These are phyloP conservation scores for Dictyophora rubrovolvata DNA, from an alignment of 768 basidiomycete species.

Conservation along the genomic window DNA sequence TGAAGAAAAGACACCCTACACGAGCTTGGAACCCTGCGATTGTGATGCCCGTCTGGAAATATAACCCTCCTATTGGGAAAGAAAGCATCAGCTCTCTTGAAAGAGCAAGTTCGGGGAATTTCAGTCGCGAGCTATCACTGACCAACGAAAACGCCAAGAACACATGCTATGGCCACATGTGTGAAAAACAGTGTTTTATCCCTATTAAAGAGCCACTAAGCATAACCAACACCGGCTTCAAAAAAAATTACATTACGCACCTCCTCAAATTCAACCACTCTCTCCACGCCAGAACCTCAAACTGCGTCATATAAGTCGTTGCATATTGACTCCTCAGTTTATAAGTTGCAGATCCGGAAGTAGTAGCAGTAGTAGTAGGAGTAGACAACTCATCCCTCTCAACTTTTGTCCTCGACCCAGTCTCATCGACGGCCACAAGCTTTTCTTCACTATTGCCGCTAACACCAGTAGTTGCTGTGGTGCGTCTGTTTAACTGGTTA, in stretches of 20 bases:
- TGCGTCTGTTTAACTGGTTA: slow-evolving; percentile 1
- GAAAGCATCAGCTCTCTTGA: background rate
- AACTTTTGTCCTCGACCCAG: slow-evolving; percentile 1
- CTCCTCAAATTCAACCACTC: slow-evolving; percentile 79
- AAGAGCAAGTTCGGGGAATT: background rate
- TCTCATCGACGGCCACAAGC: slow-evolving; percentile 9
- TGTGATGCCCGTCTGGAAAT: slow-evolving; percentile 65
- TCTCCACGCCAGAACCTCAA: slow-evolving; percentile 69
- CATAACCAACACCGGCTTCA: background rate
- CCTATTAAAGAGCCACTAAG: slow-evolving; percentile 26
- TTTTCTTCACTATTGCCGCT: background rate
- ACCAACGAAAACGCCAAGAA: slow-evolving; percentile 85
- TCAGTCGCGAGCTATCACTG: slow-evolving; percentile 17
- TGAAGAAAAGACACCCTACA: slow-evolving; percentile 91
- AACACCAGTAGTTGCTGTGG: slow-evolving; percentile 11
- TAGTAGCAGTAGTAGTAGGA: background rate
- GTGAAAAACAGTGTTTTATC: slow-evolving; percentile 78
- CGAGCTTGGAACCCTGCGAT: slow-evolving; percentile 93
- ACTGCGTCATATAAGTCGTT: slow-evolving; percentile 81
- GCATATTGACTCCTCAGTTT: slow-evolving; percentile 34
- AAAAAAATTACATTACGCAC: slow-evolving; percentile 24
- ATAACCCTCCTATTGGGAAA: slow-evolving; percentile 56
- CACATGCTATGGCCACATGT: slow-evolving; percentile 56
- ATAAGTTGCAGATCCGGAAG: background rate
- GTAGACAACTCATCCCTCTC: background rate